A percentile compares a stretch with the other conserved stretches of the same genome.
These are phyloP conservation scores for Amanita fuliginea DNA, from an alignment of 768 basidiomycete species.

Conservation along the genomic window DNA sequence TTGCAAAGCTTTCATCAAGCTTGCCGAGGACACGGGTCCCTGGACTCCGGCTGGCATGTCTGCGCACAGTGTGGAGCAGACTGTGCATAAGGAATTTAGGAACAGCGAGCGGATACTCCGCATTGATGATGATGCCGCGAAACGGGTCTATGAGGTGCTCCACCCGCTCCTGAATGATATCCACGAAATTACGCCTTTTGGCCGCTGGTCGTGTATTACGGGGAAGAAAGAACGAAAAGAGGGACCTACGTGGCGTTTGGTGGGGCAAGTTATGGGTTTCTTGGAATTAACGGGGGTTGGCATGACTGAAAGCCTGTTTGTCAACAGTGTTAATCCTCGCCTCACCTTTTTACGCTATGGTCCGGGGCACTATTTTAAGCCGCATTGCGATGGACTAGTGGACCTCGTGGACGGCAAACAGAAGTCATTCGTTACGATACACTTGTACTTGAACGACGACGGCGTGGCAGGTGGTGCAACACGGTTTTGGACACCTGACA, in stretches of 20 bases:
- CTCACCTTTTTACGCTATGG: slow-evolving; percentile 33
- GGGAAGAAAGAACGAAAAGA: slow-evolving; percentile 18
- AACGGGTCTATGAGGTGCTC: slow-evolving; percentile 20
- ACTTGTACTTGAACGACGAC: slow-evolving; percentile 28
- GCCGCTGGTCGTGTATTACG: slow-evolving; percentile 21
- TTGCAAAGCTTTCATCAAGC: slow-evolving; percentile 20
- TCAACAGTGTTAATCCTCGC: slow-evolving; percentile 23
- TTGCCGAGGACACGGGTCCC: slow-evolving; percentile 15
- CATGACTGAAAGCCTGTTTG: neutral
- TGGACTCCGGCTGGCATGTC: slow-evolving; percentile 25
- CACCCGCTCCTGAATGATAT: slow-evolving; percentile 22
- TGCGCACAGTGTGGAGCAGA: slow-evolving; percentile 11
- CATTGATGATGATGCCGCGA: slow-evolving; percentile 18
- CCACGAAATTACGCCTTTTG: slow-evolving; percentile 17
- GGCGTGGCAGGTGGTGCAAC: slow-evolving; percentile 26
- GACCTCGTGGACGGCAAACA: slow-evolving; percentile 17
- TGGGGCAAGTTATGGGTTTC: slow-evolving; percentile 15
- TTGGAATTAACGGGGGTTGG: neutral
- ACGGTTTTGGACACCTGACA: slow-evolving; percentile 25
- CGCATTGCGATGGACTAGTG: slow-evolving; percentile 26
- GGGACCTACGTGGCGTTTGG: slow-evolving; percentile 22
- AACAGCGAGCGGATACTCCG: slow-evolving; percentile 24
- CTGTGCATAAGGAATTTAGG: slow-evolving; percentile 21
- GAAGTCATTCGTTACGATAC: slow-evolving; percentile 31
- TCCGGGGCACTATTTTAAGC: slow-evolving; percentile 29